A percentile compares a stretch with the other conserved stretches of the same genome.
These are phyloP conservation scores for Pestalotiopsis sp. DNA, from an alignment of 2,329 filamentous ascomycete genomes.

Conservation along the genomic window DNA sequence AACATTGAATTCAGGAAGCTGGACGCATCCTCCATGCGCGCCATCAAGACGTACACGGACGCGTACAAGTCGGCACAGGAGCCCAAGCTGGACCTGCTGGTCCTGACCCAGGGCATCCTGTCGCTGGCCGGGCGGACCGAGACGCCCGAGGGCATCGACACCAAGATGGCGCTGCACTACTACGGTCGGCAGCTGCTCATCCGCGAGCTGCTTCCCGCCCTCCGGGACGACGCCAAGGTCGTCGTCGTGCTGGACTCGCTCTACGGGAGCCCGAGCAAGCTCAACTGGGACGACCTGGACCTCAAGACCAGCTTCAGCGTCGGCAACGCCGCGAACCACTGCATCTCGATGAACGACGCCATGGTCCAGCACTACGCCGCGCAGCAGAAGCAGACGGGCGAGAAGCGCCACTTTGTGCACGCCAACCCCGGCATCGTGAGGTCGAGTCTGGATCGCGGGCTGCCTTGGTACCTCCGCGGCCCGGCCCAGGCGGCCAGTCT, in stretches of 20 bases:
- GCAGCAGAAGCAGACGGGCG: slow-evolving; percentile 22
- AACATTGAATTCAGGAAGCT: slow-evolving; percentile 33
- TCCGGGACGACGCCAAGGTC: slow-evolving; percentile 38
- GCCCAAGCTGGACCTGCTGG: slow-evolving; percentile 35
- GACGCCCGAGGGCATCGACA: slow-evolving; percentile 44
- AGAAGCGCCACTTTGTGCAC: slow-evolving; percentile 36
- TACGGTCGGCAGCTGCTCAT: slow-evolving; percentile 46
- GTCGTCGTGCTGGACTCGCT: slow-evolving; percentile 36
- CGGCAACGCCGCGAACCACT: slow-evolving; percentile 34
- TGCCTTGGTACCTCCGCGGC: slow-evolving; percentile 32
- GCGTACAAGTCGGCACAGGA: slow-evolving; percentile 23
- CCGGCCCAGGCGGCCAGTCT: slow-evolving; percentile 12
- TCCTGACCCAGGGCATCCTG: slow-evolving; percentile 39
- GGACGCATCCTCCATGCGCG: slow-evolving; percentile 34
- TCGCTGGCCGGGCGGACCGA: slow-evolving; percentile 36
- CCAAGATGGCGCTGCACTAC: slow-evolving; percentile 46
- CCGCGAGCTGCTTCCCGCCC: slow-evolving; percentile 35
- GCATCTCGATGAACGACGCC: slow-evolving; percentile 38
- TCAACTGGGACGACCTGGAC: slow-evolving; percentile 41
- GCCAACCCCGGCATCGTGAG: slow-evolving; percentile 39
- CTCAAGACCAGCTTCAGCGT: slow-evolving; percentile 35
- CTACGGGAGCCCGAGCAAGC: slow-evolving; percentile 30
- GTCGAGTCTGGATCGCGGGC: slow-evolving; percentile 26
- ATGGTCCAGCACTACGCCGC: slow-evolving; percentile 35
- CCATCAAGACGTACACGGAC: slow-evolving; percentile 34